Conservation (phyloP, 768 basidiomycete genomes). For the Leccinum ochraceum region DNA sequence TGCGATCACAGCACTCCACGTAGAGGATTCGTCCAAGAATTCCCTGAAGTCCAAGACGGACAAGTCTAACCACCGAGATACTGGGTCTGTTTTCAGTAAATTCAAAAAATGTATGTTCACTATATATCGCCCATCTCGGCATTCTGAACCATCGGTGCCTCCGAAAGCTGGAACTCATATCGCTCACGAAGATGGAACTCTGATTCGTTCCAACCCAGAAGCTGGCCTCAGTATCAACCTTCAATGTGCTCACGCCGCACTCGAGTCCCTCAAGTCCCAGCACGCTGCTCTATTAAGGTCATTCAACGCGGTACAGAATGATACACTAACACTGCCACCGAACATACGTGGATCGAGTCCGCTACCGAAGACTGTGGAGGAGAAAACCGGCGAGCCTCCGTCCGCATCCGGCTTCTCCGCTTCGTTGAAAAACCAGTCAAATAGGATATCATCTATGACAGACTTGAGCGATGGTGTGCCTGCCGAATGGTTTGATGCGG, state of each 20-base stretch:
- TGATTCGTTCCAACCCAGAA: conserved; percentile 22
- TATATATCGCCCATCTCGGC: not conserved
- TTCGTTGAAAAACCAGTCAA: conserved; percentile 37
- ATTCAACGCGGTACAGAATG: conserved; percentile 37
- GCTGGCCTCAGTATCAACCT: conserved; percentile 25
- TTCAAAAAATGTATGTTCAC: conserved; percentile 57
- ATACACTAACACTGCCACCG: conserved; percentile 21
- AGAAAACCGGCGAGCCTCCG: conserved; percentile 39
- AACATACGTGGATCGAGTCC: conserved; percentile 29
- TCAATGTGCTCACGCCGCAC: conserved; percentile 47
- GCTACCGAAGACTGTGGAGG: conserved; percentile 50
- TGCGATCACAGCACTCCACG: conserved; percentile 45
- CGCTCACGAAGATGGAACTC: conserved; percentile 31
- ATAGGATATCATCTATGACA: conserved; percentile 49
- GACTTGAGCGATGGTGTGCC: conserved; percentile 48
- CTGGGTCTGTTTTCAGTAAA: conserved; percentile 48
- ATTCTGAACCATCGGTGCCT: conserved; percentile 3
- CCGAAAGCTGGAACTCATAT: conserved; percentile 21
- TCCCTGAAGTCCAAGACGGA: conserved; percentile 39
- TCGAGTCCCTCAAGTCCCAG: conserved; percentile 60
- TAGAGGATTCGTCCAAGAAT: conserved; percentile 42
- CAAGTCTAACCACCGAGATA: conserved; percentile 38
- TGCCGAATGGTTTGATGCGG: conserved; percentile 78
- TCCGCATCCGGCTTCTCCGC: conserved; percentile 26
- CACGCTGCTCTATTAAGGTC: conserved; percentile 52